phyloP scores from a whole-genome alignment of 495 filamentous ascomycete species.

The Tuber magnatum region DNA sequence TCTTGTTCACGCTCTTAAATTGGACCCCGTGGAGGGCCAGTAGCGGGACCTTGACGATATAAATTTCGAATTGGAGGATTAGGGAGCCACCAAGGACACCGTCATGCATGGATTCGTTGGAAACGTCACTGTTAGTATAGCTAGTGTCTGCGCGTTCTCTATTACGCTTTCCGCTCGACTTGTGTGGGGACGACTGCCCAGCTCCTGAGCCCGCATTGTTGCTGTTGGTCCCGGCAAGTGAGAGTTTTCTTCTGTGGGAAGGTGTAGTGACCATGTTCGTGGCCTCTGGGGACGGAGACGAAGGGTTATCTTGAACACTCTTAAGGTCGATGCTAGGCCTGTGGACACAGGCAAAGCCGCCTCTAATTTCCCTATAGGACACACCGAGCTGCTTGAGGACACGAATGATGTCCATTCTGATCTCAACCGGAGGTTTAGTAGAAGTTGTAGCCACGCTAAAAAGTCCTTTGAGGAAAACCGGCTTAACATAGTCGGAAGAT shows the following conservation, averaged over 20 bases:
- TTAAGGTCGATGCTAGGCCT: slow-evolving; percentile 82
- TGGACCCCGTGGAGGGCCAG: slow-evolving; percentile 91
- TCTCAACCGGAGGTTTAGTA: slow-evolving; percentile 74
- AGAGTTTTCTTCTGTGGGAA: slow-evolving; percentile 68
- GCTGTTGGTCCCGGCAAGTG: slow-evolving; percentile 57
- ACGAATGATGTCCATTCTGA: slow-evolving; percentile 84
- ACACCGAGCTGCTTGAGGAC: slow-evolving; percentile 83
- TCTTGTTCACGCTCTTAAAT: slow-evolving; percentile 86
- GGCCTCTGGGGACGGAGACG: slow-evolving; percentile 46
- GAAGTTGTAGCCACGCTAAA: slow-evolving; percentile 98
- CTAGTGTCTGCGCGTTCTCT: slow-evolving; percentile 57
- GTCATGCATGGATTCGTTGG: slow-evolving; percentile 72
- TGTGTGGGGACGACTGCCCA: slow-evolving; percentile 15
- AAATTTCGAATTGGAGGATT: slow-evolving; percentile 84
- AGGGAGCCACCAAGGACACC: slow-evolving; percentile 73
- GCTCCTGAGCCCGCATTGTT: slow-evolving; percentile 20
- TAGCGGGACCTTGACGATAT: slow-evolving; percentile 95
- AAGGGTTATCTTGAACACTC: slow-evolving; percentile 58
- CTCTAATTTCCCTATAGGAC: slow-evolving; percentile 82
- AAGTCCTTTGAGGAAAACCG: slow-evolving; percentile 92
- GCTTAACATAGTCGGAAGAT: slow-evolving; percentile 55
- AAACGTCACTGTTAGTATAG: slow-evolving; percentile 72
- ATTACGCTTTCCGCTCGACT: slow-evolving; percentile 40
- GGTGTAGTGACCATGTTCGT: slow-evolving; percentile 48
- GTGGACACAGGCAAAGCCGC: slow-evolving; percentile 84